phyloP scores from a whole-genome alignment of 495 filamentous ascomycete species.

The Xylaria sp. region DNA sequence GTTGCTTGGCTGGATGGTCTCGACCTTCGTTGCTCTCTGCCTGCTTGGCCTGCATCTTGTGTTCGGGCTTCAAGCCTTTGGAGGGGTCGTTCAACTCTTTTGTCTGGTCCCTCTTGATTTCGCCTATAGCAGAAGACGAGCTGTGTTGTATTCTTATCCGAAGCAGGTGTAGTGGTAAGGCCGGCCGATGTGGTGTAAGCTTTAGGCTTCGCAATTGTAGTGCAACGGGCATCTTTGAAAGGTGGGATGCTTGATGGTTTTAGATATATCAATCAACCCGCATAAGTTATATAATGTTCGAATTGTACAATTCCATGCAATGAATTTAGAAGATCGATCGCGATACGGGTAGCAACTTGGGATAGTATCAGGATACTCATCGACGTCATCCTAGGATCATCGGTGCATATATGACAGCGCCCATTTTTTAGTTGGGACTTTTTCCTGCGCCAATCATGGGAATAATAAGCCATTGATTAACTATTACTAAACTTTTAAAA shows the following conservation, averaged over 20 bases:
- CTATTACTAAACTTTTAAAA: not conserved
- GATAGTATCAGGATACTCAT: not conserved
- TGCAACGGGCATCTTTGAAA: not conserved
- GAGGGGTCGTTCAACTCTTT: slow-evolving; percentile 30
- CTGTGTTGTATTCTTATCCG: not conserved
- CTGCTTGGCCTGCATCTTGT: slow-evolving; percentile 27
- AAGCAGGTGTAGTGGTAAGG: not conserved
- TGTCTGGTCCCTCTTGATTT: slow-evolving; percentile 24
- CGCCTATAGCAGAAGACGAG: not conserved
- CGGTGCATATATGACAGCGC: not conserved
- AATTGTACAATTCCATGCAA: not conserved
- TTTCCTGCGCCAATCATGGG: not conserved
- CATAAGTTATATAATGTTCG: not conserved
- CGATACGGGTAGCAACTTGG: not conserved
- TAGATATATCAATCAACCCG: not conserved
- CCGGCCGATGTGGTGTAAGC: not conserved
- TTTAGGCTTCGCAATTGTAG: not conserved
- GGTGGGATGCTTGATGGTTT: not conserved
- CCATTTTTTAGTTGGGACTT: not conserved
- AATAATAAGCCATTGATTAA: not conserved
- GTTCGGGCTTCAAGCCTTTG: slow-evolving; percentile 19
- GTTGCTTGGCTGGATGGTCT: slow-evolving; percentile 31
- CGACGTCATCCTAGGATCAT: slow-evolving; percentile 3
- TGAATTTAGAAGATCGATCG: not conserved
- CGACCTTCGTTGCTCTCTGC: not conserved